A percentile compares a stretch with the other conserved stretches of the same genome.
phyloP scores from a whole-genome alignment of 164 flowering plant species.

The Vitis riparia region DNA sequence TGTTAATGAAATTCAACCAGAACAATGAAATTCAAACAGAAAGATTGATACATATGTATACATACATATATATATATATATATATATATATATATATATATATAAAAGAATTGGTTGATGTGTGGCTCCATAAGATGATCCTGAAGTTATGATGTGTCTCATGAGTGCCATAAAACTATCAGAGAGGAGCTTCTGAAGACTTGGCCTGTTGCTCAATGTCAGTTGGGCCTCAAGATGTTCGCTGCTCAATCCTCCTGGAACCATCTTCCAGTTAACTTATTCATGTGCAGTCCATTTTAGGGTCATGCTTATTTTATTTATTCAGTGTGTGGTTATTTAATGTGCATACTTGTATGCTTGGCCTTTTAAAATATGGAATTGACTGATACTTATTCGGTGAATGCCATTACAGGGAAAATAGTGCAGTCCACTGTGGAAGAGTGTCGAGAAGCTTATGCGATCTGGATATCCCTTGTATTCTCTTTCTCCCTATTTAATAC shows the following conservation, averaged over 20 bases:
- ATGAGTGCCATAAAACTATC: background rate
- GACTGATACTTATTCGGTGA: constrained; percentile 1
- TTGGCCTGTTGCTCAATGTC: too few relatives aligned
- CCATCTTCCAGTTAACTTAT: background rate
- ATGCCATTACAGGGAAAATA: constrained; percentile 70
- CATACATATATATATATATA: too few relatives aligned
- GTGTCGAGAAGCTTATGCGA: constrained; percentile 79
- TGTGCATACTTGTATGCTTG: background rate
- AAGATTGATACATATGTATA: too few relatives aligned
- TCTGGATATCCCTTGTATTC: constrained; percentile 69
- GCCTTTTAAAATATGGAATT: background rate
- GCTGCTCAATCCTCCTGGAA: background rate
- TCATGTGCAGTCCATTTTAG: too few relatives aligned
- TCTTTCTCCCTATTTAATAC: constrained; percentile 1
- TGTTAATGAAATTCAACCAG: too few relatives aligned
- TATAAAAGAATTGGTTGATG: too few relatives aligned
- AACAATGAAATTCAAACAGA: too few relatives aligned
- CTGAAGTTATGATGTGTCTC: background rate
- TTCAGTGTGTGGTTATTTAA: background rate
- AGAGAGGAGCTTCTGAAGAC: too few relatives aligned
- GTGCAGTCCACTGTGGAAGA: constrained; percentile 88
- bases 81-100: too few relatives aligned
- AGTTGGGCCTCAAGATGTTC: background rate
- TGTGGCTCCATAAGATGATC: too few relatives aligned
- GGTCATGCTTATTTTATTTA: background rate